Evolutionary conservation across 1,284 basidiomycete species (phyloP).

Genomic region (Rhodotorula sp.): DNA sequence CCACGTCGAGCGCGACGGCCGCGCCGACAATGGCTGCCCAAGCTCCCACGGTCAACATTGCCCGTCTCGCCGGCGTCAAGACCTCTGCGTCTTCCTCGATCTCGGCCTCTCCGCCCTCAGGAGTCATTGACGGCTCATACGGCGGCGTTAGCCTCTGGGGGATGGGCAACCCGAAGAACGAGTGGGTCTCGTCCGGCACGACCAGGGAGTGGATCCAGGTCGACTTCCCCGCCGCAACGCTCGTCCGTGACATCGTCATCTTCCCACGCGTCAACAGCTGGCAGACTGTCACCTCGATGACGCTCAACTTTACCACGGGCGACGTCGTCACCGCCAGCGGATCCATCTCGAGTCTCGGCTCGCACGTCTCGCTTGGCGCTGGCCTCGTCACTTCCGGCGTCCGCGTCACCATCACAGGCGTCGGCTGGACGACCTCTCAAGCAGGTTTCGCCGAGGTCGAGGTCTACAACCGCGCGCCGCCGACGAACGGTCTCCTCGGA

Average conservation of each 20-base stretch:
- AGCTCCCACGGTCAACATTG: constrained; percentile 31
- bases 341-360: constrained; percentile 13
- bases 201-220: constrained; percentile 27
- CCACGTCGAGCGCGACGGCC: not conserved
- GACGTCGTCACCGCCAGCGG: not conserved
- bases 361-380: constrained; percentile 24
- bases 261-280: constrained; percentile 12
- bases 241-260: constrained; percentile 27
- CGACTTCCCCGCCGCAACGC: constrained; percentile 17
- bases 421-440: not conserved
- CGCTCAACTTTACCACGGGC: constrained; percentile 34
- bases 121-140: constrained; percentile 32
- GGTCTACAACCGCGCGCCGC: constrained; percentile 12
- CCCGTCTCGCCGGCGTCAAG: constrained; percentile 13
- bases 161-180: constrained; percentile 14
- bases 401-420: constrained; percentile 33
- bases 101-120: constrained; percentile 16
- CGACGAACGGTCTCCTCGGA: constrained; percentile 1
- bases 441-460: constrained; percentile 34
- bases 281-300: constrained; percentile 9
- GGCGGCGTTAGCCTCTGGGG: constrained; percentile 23
- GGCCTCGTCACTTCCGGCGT: constrained; percentile 27
- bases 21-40: constrained; percentile 12
- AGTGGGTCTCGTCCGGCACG: constrained; percentile 23
- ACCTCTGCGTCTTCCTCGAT: constrained; percentile 22